Conservation (phyloP, 2,329 filamentous ascomycete genomes). For the Corniculantispora saksenae region DNA sequence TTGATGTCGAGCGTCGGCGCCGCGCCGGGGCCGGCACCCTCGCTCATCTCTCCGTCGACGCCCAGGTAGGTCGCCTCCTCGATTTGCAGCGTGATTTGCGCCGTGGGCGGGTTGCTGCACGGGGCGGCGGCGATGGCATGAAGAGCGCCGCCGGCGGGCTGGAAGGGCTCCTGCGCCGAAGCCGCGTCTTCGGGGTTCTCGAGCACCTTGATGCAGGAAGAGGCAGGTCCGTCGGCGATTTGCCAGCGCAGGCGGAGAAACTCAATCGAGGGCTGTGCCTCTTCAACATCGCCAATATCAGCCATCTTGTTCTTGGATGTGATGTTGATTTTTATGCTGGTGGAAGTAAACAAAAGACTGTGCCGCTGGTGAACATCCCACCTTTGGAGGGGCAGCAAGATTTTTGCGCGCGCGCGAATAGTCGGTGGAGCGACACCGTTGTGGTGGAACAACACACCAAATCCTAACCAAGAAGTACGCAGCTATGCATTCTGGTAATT, state of each 20-base stretch:
- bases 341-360: background rate
- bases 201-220: slow-evolving; percentile 1
- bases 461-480: background rate
- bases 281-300: background rate
- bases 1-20: background rate
- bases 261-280: slow-evolving; percentile 4
- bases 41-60: background rate
- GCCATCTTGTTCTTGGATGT: slow-evolving; percentile 5
- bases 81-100: background rate
- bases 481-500: too few relatives aligned
- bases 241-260: slow-evolving; percentile 14
- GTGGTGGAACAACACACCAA: background rate
- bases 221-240: slow-evolving; percentile 7
- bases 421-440: background rate
- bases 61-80: slow-evolving; percentile 8
- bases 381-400: background rate
- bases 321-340: background rate
- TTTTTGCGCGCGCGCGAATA: background rate
- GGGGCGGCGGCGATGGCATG: slow-evolving; percentile 5
- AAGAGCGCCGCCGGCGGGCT: background rate
- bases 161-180: slow-evolving; percentile 5
- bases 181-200: slow-evolving; percentile 4
- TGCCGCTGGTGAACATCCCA: too few relatives aligned
- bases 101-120: slow-evolving; percentile 1
- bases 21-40: too few relatives aligned